Evolutionary conservation across 2,329 filamentous ascomycete genomes (phyloP), one percentile per base, ranked within the genome.

Genomic region (Ceratocystis papillata): DNA sequence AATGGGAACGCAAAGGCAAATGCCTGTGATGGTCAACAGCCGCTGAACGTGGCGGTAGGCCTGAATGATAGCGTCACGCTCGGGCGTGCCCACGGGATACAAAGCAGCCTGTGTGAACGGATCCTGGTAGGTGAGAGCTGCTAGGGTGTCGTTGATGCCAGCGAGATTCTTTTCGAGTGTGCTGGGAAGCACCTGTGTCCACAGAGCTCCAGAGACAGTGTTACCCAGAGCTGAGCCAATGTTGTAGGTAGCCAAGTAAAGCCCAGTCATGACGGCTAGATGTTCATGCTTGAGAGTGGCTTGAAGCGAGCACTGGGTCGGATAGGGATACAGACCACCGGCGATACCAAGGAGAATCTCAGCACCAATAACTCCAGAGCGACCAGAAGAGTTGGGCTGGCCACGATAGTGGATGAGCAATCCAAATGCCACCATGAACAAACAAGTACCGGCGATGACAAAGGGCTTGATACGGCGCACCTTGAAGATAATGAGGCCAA

Each of bases 351-450:
- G 77, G 4, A 87, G 74, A 6, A 87, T 76, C 72, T 87, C 83
- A 1, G 81, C 83, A 17, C 80, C 84, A 67, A 87, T 82, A 65
- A 87, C 77, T 33, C 85, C 85, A 1, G 79, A 77, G 66, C 82
- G 76, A 68, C 75, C 77, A 8, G 76, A 72, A 0, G 70, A 66
- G 20, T 71, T 73, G 10, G 76, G 71, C 5, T 79, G 78, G 45
- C 84, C 84, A n/a, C 85, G 82, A 76, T 78, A 87, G 69, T 79
- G 77, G 71, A 87, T 86, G 20, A 87, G 76, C 0, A 87, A 77
- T 8, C 84, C 85, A 69, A 86, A 87, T 0, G 84, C 83, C n/a
- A 85, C 81, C 70, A 84, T 77, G 75, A 84, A 87, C 1, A 87
- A 76, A 7, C 76, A 73, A 1, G 83, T 86, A 44, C 85, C 85